Evolutionary conservation across 352 stramenopile genomes (phyloP).

Genomic region (Phytophthora chlamydospora): DNA sequence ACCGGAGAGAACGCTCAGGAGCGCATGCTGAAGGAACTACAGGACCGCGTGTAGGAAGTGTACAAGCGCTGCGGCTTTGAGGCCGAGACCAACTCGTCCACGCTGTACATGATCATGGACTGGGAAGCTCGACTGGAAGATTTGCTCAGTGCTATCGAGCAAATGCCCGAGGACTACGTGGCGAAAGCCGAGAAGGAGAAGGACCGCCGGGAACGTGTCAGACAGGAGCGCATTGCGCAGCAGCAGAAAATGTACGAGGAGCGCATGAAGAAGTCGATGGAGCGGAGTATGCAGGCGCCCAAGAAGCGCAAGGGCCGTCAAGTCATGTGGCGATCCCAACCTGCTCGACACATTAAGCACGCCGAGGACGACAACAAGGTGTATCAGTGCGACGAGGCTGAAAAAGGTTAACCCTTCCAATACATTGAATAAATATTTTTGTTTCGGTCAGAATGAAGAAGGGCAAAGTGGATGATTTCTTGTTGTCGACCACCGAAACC

Average conservation of each 20-base stretch:
- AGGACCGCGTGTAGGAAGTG: slow-evolving; percentile 88
- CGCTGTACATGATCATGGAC: slow-evolving; percentile 94
- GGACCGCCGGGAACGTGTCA: slow-evolving; percentile 90
- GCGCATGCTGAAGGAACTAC: slow-evolving; percentile 88
- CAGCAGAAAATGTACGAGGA: slow-evolving; percentile 95
- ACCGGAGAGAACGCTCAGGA: slow-evolving; percentile 90
- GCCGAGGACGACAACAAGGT: slow-evolving; percentile 82
- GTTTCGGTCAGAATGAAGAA: too few relatives aligned
- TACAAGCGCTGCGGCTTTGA: slow-evolving; percentile 95
- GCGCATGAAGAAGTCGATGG: slow-evolving; percentile 94
- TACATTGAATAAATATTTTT: too few relatives aligned
- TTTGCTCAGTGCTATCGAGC: slow-evolving; percentile 89
- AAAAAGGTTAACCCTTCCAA: slow-evolving; percentile 16
- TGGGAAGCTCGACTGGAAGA: slow-evolving; percentile 92
- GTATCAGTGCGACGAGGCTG: slow-evolving; percentile 80
- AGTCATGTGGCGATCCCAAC: slow-evolving; percentile 93
- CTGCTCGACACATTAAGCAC: slow-evolving; percentile 77
- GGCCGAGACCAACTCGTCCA: slow-evolving; percentile 90
- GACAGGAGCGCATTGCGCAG: slow-evolving; percentile 91
- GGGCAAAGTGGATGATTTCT: too few relatives aligned
- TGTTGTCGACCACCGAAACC: slow-evolving; percentile 3
- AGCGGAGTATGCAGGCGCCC: slow-evolving; percentile 91
- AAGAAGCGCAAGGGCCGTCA: slow-evolving; percentile 93
- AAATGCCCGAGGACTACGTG: slow-evolving; percentile 95
- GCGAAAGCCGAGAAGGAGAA: slow-evolving; percentile 95